phyloP scores from a whole-genome alignment of 345 rosid genomes.

The Hibiscus trionum region DNA sequence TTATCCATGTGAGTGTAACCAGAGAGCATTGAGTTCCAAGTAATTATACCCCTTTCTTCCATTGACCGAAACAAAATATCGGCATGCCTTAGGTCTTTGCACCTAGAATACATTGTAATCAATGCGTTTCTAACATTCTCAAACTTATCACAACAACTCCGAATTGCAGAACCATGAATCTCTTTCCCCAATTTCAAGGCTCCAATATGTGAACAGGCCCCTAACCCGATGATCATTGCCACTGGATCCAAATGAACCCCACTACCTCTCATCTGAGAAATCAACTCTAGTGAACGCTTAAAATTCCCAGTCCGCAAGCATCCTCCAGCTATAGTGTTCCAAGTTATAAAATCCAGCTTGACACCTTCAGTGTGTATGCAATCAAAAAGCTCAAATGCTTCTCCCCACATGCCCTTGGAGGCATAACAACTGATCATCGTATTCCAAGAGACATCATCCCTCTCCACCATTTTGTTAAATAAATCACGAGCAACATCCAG shows the following conservation, averaged over 20 bases:
- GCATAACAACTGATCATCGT: constrained; percentile 60
- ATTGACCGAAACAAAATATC: constrained; percentile 32
- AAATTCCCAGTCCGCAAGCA: constrained; percentile 42
- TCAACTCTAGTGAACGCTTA: constrained; percentile 38
- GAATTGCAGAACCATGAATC: constrained; percentile 55
- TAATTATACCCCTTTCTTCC: constrained; percentile 37
- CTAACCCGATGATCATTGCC: constrained; percentile 49
- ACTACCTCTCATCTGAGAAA: constrained; percentile 42
- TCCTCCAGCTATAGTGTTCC: constrained; percentile 67
- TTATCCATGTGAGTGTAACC: constrained; percentile 45
- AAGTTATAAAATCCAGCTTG: constrained; percentile 44
- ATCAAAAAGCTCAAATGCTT: constrained; percentile 54
- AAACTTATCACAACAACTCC: constrained; percentile 26
- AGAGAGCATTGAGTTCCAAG: constrained; percentile 77
- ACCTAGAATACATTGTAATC: constrained; percentile 72
- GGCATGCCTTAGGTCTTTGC: constrained; percentile 43
- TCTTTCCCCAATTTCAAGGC: constrained; percentile 47
- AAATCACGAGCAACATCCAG: constrained; percentile 35
- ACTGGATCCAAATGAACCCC: constrained; percentile 42
- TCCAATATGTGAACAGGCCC: constrained; percentile 62
- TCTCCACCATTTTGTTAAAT: constrained; percentile 55
- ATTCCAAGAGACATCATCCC: constrained; percentile 77
- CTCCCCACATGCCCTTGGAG: constrained; percentile 53
- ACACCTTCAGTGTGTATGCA: constrained; percentile 40
- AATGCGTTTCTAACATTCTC: constrained; percentile 55